Conservation (phyloP, 495 filamentous ascomycete species). For the Xylaria grammica region DNA sequence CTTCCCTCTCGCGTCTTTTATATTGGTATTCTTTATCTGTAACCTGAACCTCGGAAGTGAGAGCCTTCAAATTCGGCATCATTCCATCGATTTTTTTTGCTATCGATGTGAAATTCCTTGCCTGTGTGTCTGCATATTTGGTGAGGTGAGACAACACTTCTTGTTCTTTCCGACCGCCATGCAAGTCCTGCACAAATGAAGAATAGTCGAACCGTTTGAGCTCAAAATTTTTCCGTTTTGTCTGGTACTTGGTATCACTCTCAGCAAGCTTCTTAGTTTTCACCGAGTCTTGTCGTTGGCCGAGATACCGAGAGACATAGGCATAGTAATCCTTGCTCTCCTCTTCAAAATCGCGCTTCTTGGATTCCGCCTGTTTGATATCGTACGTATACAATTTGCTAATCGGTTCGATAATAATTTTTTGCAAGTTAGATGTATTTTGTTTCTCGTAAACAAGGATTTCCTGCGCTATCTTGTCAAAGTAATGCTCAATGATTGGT, state of each 20-base stretch:
- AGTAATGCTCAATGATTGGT: slow-evolving; percentile 96
- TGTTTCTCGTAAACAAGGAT: slow-evolving; percentile 86
- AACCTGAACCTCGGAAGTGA: slow-evolving; percentile 84
- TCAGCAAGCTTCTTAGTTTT: slow-evolving; percentile 96
- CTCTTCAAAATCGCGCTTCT: slow-evolving; percentile 98
- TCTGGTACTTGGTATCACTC: slow-evolving; percentile 95
- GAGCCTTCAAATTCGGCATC: slow-evolving; percentile 89
- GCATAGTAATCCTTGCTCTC: slow-evolving; percentile 97
- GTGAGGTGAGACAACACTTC: slow-evolving; percentile 95
- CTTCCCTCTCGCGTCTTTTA: slow-evolving; percentile 88
- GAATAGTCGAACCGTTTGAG: slow-evolving; percentile 98
- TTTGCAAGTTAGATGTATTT: slow-evolving; percentile 84
- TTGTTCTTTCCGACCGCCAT: slow-evolving; percentile 96
- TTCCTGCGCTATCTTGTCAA: slow-evolving; percentile 92
- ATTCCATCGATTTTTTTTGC: slow-evolving; percentile 87
- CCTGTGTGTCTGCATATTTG: slow-evolving; percentile 90
- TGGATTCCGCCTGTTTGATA: slow-evolving; percentile 96
- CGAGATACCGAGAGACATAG: slow-evolving; percentile 91
- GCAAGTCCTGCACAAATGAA: slow-evolving; percentile 98
- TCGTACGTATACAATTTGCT: slow-evolving; percentile 90
- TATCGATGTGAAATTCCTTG: slow-evolving; percentile 77
- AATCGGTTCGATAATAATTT: slow-evolving; percentile 91
- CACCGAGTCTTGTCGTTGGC: slow-evolving; percentile 90
- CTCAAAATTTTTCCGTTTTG: slow-evolving; percentile 91
- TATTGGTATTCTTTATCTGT: slow-evolving; percentile 96